phyloP scores from a whole-genome alignment of 75 land plant species.

The Pinus albicaulis region DNA sequence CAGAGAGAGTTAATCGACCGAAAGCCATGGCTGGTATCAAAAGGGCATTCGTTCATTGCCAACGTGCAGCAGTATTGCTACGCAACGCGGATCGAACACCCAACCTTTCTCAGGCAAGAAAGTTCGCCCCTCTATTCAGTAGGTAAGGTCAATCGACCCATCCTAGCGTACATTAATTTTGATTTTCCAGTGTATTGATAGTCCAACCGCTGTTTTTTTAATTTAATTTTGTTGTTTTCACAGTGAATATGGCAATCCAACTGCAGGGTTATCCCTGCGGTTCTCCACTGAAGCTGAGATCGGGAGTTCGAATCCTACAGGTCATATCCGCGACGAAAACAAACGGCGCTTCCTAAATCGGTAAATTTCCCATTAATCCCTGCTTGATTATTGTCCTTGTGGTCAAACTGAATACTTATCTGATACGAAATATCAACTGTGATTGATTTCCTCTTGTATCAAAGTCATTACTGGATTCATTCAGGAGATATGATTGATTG shows the following conservation, averaged over 20 bases:
- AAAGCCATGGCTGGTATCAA: background rate
- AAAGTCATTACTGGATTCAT: background rate
- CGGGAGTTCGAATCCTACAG: background rate
- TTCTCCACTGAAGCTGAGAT: background rate
- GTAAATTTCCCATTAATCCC: background rate
- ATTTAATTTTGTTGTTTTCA: background rate
- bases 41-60: conserved; percentile 1
- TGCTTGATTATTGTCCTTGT: background rate
- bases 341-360: conserved; percentile 1
- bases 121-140: background rate
- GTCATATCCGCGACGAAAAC: conserved; percentile 1
- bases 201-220: background rate
- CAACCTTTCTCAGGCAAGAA: background rate
- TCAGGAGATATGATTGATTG: background rate
- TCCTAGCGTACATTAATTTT: no score
- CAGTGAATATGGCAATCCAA: conserved; percentile 1
- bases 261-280: background rate
- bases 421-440: background rate
- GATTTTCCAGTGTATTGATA: background rate
- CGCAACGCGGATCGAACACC: conserved; percentile 8
- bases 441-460: background rate
- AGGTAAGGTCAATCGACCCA: background rate
- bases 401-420: no score
- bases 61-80: conserved; percentile 6
- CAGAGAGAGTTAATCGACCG: no score